Percentiles rank a stretch among this genome's conserved stretches.
phyloP scores from a whole-genome alignment of 2,329 filamentous ascomycete species.

The Trichoderma sp. region DNA sequence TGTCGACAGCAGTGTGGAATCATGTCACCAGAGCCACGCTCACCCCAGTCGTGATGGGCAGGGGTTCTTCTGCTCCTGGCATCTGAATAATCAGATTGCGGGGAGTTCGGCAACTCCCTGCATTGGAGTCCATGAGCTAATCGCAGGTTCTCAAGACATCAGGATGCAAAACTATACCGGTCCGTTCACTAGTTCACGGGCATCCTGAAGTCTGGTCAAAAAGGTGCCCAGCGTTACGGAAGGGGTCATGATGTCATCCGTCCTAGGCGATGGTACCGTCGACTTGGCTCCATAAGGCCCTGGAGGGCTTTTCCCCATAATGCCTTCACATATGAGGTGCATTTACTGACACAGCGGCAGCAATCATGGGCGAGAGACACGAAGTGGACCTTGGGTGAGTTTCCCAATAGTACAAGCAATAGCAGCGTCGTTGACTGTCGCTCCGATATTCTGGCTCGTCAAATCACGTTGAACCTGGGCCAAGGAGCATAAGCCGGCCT shows the following conservation, averaged over 20 bases:
- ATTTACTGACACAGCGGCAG: background rate
- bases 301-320: no score
- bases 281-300: constrained; percentile 9
- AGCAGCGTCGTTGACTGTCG: constrained; percentile 27
- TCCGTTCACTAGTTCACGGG: constrained; percentile 27
- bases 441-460: constrained; percentile 32
- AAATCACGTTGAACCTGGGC: constrained; percentile 29
- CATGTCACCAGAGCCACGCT: no score
- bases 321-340: background rate
- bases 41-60: no score
- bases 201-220: constrained; percentile 27
- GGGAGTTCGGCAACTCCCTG: no score
- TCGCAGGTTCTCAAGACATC: background rate
- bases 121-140: background rate
- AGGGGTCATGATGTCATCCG: constrained; percentile 30
- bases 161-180: background rate
- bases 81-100: no score
- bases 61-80: no score
- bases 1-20: background rate
- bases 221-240: constrained; percentile 23
- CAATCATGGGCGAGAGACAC: constrained; percentile 16
- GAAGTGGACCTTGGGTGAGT: constrained; percentile 13
- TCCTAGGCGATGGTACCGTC: constrained; percentile 27
- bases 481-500: constrained; percentile 26
- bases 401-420: constrained; percentile 7